Conservation (phyloP, 2,329 filamentous ascomycete species). For the Phyllosticta capitalensis region DNA sequence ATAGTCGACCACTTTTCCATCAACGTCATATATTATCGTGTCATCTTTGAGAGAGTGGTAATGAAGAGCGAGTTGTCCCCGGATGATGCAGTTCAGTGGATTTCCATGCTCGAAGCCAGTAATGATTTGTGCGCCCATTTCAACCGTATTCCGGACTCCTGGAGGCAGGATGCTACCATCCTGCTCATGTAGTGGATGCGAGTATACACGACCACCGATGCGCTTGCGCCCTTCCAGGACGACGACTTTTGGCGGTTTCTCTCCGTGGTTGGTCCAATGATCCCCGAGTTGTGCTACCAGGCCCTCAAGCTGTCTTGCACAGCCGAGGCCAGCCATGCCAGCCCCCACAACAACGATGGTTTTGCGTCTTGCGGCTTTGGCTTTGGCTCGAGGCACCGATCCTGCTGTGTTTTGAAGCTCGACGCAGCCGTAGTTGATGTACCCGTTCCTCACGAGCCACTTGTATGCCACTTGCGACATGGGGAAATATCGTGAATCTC, state of each 20-base stretch:
- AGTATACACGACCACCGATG: conserved; percentile 89
- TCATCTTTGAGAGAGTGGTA: conserved; percentile 73
- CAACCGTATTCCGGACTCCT: conserved; percentile 64
- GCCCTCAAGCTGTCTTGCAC: conserved; percentile 83
- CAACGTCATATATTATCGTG: conserved; percentile 82
- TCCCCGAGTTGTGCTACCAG: conserved; percentile 72
- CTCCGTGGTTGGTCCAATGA: conserved; percentile 53
- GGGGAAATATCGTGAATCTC: conserved; percentile 79
- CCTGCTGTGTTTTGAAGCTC: conserved; percentile 48
- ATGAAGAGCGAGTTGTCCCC: conserved; percentile 77
- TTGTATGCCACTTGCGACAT: conserved; percentile 81
- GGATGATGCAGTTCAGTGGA: conserved; percentile 80
- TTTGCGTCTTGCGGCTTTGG: conserved; percentile 46
- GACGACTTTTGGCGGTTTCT: conserved; percentile 63
- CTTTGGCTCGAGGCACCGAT: conserved; percentile 27
- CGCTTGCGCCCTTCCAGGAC: conserved; percentile 79
- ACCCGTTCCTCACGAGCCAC: conserved; percentile 83
- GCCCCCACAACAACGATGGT: conserved; percentile 83
- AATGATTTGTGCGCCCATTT: conserved; percentile 97
- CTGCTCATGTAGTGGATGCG: conserved; percentile 58
- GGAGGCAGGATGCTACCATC: conserved; percentile 42
- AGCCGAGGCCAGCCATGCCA: conserved; percentile 87
- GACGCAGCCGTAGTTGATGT: conserved; percentile 94
- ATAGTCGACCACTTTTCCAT: conserved; percentile 68
- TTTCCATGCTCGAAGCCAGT: conserved; percentile 96